Evolutionary conservation across 208 protist species (phyloP).

Genomic region (Angomonas deanei): DNA sequence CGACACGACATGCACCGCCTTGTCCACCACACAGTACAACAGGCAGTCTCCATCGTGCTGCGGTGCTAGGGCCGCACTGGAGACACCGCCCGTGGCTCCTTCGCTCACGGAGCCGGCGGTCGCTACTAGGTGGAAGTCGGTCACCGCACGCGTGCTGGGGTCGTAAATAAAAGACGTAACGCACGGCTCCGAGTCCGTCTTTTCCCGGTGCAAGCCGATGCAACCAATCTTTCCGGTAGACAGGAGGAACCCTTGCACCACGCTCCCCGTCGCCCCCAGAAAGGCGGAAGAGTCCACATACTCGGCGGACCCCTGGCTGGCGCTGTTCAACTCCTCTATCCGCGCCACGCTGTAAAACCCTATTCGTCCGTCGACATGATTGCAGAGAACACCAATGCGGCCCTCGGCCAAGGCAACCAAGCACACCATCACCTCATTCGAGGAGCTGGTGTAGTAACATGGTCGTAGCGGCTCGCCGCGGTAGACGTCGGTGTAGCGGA

Average conservation of each 20-base stretch:
- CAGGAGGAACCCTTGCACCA: conserved; percentile 44
- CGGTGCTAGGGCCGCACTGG: neutral
- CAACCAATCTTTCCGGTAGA: conserved; percentile 40
- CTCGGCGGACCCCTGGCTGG: conserved; percentile 17
- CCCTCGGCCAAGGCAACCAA: conserved; percentile 32
- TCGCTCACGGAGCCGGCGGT: too few species aligned
- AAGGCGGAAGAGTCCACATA: conserved; percentile 8
- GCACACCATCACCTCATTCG: conserved; percentile 57
- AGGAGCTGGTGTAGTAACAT: conserved; percentile 46
- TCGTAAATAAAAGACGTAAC: too few species aligned
- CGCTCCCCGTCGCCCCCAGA: conserved; percentile 17
- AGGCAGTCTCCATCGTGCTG: too few species aligned
- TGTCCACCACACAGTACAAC: too few species aligned
- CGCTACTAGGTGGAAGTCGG: too few species aligned
- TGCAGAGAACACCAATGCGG: conserved; percentile 47
- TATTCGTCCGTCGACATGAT: conserved; percentile 15
- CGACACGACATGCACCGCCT: neutral
- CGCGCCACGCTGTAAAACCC: too few species aligned
- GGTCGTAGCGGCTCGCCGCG: conserved; percentile 10
- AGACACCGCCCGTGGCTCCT: too few species aligned
- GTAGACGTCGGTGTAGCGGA: conserved; percentile 15
- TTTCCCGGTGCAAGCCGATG: too few species aligned
- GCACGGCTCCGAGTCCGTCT: too few species aligned
- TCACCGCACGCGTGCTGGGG: too few species aligned
- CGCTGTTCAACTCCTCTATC: conserved; percentile 27